Evolutionary conservation across 2,329 filamentous ascomycete species (phyloP).

Genomic region (Pestalotiopsis sp.): DNA sequence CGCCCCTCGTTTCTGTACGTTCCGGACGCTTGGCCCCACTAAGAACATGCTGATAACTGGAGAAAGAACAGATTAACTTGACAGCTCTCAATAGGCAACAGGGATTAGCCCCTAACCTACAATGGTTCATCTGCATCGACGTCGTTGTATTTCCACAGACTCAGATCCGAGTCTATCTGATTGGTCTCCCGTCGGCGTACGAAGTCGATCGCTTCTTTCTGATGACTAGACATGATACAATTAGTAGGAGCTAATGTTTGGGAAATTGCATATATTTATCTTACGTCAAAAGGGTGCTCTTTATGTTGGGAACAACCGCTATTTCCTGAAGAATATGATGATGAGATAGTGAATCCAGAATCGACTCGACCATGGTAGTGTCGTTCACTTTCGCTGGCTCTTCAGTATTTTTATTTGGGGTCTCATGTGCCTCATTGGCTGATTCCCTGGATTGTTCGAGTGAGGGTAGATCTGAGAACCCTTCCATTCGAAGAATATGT

Average conservation of each 20-base stretch:
- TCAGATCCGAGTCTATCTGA: not conserved
- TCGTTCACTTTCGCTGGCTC: not conserved
- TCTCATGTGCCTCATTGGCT: not conserved
- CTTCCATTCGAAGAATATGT: not conserved
- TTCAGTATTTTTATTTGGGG: not conserved
- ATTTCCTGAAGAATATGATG: not conserved
- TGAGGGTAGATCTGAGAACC: not conserved
- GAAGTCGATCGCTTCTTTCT: not conserved
- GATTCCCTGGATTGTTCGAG: not conserved
- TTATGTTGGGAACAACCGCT: not conserved
- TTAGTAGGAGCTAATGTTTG: not conserved
- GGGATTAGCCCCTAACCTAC: not conserved
- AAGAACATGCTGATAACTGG: not conserved
- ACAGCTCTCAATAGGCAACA: not conserved
- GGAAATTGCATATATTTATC: not conserved
- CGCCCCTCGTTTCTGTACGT: not conserved
- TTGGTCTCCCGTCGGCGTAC: not conserved
- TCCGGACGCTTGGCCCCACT: not conserved
- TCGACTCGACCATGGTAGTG: not conserved
- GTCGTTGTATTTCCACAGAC: slow-evolving; percentile 9
- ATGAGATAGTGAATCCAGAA: not conserved
- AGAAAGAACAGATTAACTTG: no score
- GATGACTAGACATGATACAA: not conserved
- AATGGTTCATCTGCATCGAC: slow-evolving; percentile 6
- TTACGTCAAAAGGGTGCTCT: not conserved